Conservation (phyloP, 768 basidiomycete species). For the Cubamyces lactineus region DNA sequence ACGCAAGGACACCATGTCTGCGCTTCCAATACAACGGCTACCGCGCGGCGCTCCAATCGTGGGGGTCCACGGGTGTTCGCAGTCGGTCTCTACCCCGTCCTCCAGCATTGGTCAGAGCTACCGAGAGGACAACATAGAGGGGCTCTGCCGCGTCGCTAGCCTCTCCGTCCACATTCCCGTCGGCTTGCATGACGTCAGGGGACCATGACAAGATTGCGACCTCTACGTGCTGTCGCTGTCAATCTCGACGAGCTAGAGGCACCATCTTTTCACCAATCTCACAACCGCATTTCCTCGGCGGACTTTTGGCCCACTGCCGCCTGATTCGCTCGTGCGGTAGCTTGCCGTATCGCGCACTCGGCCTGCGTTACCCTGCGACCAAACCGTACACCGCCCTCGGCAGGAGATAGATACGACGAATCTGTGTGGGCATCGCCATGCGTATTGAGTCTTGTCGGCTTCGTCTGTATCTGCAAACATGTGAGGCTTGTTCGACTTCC, state of each 20-base stretch:
- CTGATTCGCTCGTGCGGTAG: not conserved
- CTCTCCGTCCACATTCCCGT: not conserved
- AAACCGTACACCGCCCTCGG: not conserved
- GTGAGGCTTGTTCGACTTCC: slow-evolving; percentile 10
- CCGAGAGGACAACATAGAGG: not conserved
- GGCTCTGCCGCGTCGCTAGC: not conserved
- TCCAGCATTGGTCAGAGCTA: not conserved
- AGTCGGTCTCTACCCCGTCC: slow-evolving; percentile 6
- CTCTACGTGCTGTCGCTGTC: slow-evolving; percentile 13
- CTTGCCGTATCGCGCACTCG: not conserved
- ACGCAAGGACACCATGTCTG: slow-evolving; percentile 2
- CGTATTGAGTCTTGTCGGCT: not conserved
- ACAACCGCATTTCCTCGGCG: slow-evolving; percentile 3
- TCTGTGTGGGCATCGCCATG: not conserved
- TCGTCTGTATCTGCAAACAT: not conserved
- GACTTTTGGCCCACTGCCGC: slow-evolving; percentile 4
- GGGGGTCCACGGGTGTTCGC: slow-evolving; percentile 4
- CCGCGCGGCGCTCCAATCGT: not conserved
- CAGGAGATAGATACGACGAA: slow-evolving; percentile 7
- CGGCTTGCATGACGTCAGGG: slow-evolving; percentile 17
- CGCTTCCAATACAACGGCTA: not conserved
- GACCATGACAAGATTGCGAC: not conserved
- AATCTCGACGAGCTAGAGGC: not conserved
- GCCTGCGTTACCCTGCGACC: not conserved
- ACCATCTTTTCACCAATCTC: not conserved